Conservation (phyloP, 495 filamentous ascomycete species). For the Wilcoxina mikolae region DNA sequence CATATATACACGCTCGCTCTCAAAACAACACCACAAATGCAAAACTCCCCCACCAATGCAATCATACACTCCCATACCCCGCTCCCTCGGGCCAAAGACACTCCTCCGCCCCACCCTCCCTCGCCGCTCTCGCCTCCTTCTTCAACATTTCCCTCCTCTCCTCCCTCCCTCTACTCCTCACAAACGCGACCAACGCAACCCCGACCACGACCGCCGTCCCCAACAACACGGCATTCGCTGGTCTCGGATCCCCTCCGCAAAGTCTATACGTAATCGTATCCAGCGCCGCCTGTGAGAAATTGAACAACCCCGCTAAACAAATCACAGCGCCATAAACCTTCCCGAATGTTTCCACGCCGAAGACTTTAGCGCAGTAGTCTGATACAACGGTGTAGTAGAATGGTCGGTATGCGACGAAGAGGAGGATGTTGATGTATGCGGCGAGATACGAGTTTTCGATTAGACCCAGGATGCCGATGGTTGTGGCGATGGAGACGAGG, state of each 20-base stretch:
- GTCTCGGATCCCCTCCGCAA: slow-evolving; percentile 58
- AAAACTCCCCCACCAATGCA: not conserved
- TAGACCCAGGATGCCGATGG: slow-evolving; percentile 66
- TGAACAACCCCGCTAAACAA: slow-evolving; percentile 70
- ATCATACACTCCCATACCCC: not conserved
- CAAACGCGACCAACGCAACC: slow-evolving; percentile 43
- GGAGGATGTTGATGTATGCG: slow-evolving; percentile 60
- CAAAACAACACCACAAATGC: not conserved
- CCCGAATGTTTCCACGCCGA: slow-evolving; percentile 88
- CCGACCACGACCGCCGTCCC: slow-evolving; percentile 46
- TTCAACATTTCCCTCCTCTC: slow-evolving; percentile 29
- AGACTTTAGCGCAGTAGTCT: slow-evolving; percentile 89
- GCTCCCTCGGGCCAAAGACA: not conserved
- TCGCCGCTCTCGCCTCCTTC: slow-evolving; percentile 31
- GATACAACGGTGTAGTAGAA: slow-evolving; percentile 65
- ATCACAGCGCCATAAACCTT: slow-evolving; percentile 94
- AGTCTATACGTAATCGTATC: slow-evolving; percentile 63
- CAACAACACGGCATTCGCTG: slow-evolving; percentile 61
- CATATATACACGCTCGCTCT: too few species aligned
- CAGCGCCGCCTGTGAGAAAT: slow-evolving; percentile 70
- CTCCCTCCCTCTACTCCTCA: slow-evolving; percentile 33
- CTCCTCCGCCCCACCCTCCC: slow-evolving; percentile 8
- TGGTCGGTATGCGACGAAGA: slow-evolving; percentile 66
- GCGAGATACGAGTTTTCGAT: slow-evolving; percentile 50
- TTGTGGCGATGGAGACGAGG: slow-evolving; percentile 57